Evolutionary conservation across 208 protist genomes (phyloP).

Genomic region (Blechomonas ayalai): DNA sequence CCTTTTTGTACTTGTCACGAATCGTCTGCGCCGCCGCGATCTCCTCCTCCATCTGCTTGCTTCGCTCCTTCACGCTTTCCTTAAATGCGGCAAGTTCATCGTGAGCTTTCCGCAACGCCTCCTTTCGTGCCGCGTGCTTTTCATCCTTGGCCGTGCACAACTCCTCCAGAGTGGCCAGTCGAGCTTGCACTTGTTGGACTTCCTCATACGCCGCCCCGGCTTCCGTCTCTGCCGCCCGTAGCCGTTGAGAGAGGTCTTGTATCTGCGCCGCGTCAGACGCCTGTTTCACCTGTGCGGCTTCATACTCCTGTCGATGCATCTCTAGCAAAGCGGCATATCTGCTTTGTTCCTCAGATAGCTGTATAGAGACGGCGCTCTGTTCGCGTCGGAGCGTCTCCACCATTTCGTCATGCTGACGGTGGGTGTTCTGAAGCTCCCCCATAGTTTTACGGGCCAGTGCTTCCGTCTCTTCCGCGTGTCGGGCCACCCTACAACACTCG

Average conservation of each 20-base stretch:
- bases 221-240: constrained; percentile 10
- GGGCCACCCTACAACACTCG: constrained; percentile 26
- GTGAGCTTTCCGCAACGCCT: constrained; percentile 21
- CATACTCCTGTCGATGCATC: constrained; percentile 40
- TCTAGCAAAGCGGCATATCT: constrained; percentile 43
- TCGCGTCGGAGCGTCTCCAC: constrained; percentile 46
- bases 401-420: constrained; percentile 28
- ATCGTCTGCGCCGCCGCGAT: constrained; percentile 28
- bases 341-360: constrained; percentile 34
- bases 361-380: constrained; percentile 21
- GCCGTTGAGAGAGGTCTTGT: constrained; percentile 12
- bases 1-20: constrained; percentile 45
- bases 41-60: constrained; percentile 20
- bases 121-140: constrained; percentile 32
- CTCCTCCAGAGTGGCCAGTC: constrained; percentile 15
- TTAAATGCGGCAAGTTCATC: constrained; percentile 13
- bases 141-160: constrained; percentile 19
- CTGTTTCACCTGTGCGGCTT: constrained; percentile 16
- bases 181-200: constrained; percentile 6
- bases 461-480: constrained; percentile 57
- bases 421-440: constrained; percentile 31
- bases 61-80: constrained; percentile 21
- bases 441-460: constrained; percentile 30
- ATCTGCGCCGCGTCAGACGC: constrained; percentile 17
- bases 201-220: constrained; percentile 7